Percentiles rank a stretch among this genome's conserved stretches.
Evolutionary conservation across 805 yeast genomes (phyloP).

Genomic region (Komagataella pastoris): DNA sequence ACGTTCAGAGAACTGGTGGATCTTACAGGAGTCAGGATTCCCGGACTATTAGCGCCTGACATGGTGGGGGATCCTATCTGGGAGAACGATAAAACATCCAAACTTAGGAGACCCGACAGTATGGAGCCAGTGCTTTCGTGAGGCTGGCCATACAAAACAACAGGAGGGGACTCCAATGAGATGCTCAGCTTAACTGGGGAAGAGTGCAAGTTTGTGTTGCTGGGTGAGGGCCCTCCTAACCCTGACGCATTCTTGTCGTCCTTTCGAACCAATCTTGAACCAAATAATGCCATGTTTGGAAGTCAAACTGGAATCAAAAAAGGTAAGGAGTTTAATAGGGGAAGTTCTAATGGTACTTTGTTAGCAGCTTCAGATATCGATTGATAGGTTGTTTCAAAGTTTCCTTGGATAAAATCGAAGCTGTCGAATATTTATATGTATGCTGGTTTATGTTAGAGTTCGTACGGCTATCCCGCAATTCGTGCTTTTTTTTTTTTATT

Average conservation of each 20-base stretch:
- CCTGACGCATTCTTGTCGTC: not conserved
- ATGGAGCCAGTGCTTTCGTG: constrained; percentile 76
- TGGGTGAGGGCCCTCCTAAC: not conserved
- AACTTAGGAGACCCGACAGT: constrained; percentile 61
- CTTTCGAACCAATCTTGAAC: not conserved
- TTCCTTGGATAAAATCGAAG: not conserved
- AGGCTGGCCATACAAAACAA: constrained; percentile 71
- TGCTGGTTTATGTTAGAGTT: not conserved
- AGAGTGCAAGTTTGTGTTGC: constrained; percentile 9
- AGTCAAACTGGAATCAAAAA: not conserved
- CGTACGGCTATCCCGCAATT: not conserved
- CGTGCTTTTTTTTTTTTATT: no score
- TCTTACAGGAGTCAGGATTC: not conserved
- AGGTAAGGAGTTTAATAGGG: not conserved
- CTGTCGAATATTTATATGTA: not conserved
- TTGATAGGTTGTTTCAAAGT: not conserved
- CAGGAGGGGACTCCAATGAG: constrained; percentile 81
- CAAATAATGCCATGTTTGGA: not conserved
- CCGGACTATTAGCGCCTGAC: not conserved
- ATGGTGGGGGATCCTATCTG: constrained; percentile 5
- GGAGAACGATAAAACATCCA: constrained; percentile 13
- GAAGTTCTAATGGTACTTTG: not conserved
- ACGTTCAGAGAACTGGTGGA: not conserved
- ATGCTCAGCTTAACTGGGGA: constrained; percentile 31
- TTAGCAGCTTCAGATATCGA: not conserved